Percentiles rank a stretch among this genome's conserved stretches.
Evolutionary conservation across 106 monocot species (phyloP).

Genomic region (Acorus calamus): DNA sequence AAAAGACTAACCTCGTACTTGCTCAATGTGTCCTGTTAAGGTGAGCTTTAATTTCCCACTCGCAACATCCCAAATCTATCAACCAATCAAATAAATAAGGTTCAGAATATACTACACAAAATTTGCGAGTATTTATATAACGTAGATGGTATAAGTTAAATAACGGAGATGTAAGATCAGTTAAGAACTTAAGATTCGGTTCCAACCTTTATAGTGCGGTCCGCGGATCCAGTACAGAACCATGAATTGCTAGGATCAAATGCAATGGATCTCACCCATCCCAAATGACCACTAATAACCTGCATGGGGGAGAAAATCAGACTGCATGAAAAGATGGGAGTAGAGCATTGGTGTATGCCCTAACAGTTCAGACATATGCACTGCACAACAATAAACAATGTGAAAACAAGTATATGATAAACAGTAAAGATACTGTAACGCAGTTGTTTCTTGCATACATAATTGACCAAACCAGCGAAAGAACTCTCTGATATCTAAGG

Average conservation of each 20-base stretch:
- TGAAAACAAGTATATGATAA: no score
- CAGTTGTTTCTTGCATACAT: no score
- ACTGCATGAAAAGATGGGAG: no score
- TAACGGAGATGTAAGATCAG: not conserved
- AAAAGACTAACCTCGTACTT: constrained; percentile 70
- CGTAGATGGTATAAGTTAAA: not conserved
- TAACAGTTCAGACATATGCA: no score
- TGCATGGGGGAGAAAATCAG: constrained; percentile 5
- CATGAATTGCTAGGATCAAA: constrained; percentile 95
- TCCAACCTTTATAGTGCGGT: constrained; percentile 89
- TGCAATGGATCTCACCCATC: constrained; percentile 97
- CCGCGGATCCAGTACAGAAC: constrained; percentile 99
- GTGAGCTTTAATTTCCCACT: constrained; percentile 88
- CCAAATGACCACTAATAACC: constrained; percentile 97
- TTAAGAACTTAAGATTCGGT: not conserved
- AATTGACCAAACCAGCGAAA: no score
- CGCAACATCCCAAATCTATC: constrained; percentile 98
- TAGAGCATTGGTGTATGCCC: no score
- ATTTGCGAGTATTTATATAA: no score
- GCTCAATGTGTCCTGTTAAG: constrained; percentile 95
- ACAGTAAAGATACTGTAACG: no score
- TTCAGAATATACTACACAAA: no score
- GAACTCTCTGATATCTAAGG: no score
- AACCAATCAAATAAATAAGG: not conserved
- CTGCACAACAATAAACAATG: no score